Conservation (phyloP, 2,329 filamentous ascomycete genomes). For the Neonectria faginata region DNA sequence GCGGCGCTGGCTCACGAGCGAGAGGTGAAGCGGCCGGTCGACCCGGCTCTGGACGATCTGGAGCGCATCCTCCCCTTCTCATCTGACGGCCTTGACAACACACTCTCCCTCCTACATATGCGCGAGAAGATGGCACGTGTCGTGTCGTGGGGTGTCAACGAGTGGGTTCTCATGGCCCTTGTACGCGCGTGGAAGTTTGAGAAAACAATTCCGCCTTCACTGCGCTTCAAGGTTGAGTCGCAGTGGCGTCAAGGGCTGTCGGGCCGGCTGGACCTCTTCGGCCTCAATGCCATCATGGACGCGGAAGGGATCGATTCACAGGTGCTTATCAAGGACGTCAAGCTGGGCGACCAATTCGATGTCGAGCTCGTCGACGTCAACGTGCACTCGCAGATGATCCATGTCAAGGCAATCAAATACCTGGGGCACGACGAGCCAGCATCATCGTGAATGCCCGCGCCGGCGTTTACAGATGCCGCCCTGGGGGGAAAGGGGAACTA, state of each 20-base stretch:
- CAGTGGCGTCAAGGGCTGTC: constrained; percentile 50
- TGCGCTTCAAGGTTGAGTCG: constrained; percentile 61
- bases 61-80: constrained; percentile 61
- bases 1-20: constrained; percentile 64
- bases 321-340: constrained; percentile 56
- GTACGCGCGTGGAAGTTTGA: constrained; percentile 71
- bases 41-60: constrained; percentile 44
- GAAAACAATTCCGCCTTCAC: constrained; percentile 58
- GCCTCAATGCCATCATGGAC: constrained; percentile 57
- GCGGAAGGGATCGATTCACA: constrained; percentile 53
- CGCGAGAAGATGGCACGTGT: constrained; percentile 63
- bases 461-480: neutral
- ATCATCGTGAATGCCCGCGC: neutral
- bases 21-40: constrained; percentile 43
- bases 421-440: constrained; percentile 24
- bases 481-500: neutral
- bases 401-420: constrained; percentile 58
- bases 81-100: constrained; percentile 53
- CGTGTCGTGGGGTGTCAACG: constrained; percentile 57
- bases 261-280: constrained; percentile 65
- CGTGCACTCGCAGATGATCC: constrained; percentile 58
- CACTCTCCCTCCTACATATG: constrained; percentile 63
- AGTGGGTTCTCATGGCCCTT: constrained; percentile 71
- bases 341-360: constrained; percentile 64
- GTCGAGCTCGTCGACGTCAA: constrained; percentile 68